These are phyloP conservation scores for Fusarium sp. DNA, from an alignment of 2,329 filamentous ascomycete genomes.

Conservation along the genomic window DNA sequence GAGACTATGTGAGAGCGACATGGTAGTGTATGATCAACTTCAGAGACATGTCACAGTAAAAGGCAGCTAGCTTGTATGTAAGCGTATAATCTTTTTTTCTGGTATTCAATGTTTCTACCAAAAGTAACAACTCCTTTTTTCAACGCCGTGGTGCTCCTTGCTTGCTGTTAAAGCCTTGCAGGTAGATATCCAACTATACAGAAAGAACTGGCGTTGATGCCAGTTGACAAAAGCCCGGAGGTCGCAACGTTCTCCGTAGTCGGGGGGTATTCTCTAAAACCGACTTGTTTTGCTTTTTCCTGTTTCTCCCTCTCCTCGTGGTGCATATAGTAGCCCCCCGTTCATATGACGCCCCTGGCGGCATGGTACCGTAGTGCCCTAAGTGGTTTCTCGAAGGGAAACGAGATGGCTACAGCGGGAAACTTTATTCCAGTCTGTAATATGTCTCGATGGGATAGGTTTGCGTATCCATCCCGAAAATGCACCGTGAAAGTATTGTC, in stretches of 20 bases:
- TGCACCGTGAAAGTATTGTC: constrained; percentile 26
- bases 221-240: constrained; percentile 38
- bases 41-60: not conserved
- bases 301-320: constrained; percentile 23
- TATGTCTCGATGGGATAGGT: constrained; percentile 17
- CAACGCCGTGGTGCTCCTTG: constrained; percentile 48
- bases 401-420: constrained; percentile 15
- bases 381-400: constrained; percentile 32
- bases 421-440: constrained; percentile 8
- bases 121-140: constrained; percentile 26
- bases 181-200: constrained; percentile 39
- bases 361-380: constrained; percentile 38
- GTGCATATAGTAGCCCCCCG: constrained; percentile 24
- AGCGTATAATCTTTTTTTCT: constrained; percentile 37
- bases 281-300: constrained; percentile 27
- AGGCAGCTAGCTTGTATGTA: not conserved
- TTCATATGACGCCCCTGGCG: constrained; percentile 32
- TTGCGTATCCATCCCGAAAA: constrained; percentile 28
- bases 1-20: constrained; percentile 12
- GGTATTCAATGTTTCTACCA: constrained; percentile 39
- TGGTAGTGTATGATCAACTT: not conserved
- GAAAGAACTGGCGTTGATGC: constrained; percentile 46
- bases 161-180: constrained; percentile 45
- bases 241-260: constrained; percentile 37
- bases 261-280: constrained; percentile 37